Conservation (phyloP, 1,284 basidiomycete species). For the Porodaedalea pini region DNA sequence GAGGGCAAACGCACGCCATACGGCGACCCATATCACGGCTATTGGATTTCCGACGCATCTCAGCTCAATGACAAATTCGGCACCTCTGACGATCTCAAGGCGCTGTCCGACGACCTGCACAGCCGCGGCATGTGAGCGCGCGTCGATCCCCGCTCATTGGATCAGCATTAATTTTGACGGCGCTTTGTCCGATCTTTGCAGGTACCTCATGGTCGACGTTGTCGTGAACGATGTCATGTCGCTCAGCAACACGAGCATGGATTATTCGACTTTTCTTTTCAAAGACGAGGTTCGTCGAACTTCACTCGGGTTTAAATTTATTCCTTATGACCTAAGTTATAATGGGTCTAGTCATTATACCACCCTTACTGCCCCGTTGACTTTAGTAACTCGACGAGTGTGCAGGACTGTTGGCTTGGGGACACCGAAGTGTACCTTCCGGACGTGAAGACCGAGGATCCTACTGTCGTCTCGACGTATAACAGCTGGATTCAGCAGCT, state of each 20-base stretch:
- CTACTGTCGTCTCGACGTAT: constrained; percentile 52
- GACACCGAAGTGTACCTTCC: constrained; percentile 64
- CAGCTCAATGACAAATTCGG: constrained; percentile 69
- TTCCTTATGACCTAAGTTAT: constrained; percentile 12
- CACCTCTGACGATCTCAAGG: constrained; percentile 63
- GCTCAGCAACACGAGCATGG: constrained; percentile 46
- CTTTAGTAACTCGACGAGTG: constrained; percentile 59
- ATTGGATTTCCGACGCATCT: constrained; percentile 63
- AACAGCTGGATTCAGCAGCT: constrained; percentile 59
- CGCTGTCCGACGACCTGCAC: constrained; percentile 62
- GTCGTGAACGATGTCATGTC: constrained; percentile 75
- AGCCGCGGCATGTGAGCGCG: constrained; percentile 56
- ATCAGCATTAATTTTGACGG: neutral
- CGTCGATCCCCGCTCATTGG: neutral
- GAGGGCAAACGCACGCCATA: constrained; percentile 62
- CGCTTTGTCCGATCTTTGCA: constrained; percentile 23
- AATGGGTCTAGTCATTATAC: constrained; percentile 42
- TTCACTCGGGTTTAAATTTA: no score
- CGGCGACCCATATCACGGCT: constrained; percentile 68
- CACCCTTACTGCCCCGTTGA: constrained; percentile 65
- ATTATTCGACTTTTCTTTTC: constrained; percentile 59
- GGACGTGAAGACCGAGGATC: constrained; percentile 70
- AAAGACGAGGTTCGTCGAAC: constrained; percentile 42
- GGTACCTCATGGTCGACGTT: constrained; percentile 77
- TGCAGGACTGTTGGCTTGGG: constrained; percentile 75